A percentile compares a stretch with the other conserved stretches of the same genome.
Conservation (phyloP, 2,329 filamentous ascomycete species). For the Exserohilum turcica region DNA sequence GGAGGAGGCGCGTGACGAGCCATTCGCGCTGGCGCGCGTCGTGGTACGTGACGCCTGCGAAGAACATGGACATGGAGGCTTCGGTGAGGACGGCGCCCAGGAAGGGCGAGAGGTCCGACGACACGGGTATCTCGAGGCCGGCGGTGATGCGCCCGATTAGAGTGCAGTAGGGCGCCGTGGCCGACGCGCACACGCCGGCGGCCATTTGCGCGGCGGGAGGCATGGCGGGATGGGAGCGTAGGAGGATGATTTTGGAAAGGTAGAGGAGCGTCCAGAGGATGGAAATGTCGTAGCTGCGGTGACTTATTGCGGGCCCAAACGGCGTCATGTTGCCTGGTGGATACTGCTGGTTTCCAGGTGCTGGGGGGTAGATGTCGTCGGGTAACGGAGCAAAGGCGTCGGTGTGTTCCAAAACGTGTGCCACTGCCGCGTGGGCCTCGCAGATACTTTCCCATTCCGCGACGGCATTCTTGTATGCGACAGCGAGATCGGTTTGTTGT, state of each 20-base stretch:
- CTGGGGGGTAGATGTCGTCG: conserved; percentile 66
- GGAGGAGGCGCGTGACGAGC: conserved; percentile 74
- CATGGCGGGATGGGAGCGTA: conserved; percentile 85
- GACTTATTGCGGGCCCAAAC: conserved; percentile 81
- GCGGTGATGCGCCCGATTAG: conserved; percentile 80
- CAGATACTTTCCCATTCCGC: conserved; percentile 79
- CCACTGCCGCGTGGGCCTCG: conserved; percentile 70
- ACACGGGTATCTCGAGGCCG: conserved; percentile 60
- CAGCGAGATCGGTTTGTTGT: conserved; percentile 60
- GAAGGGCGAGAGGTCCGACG: conserved; percentile 67
- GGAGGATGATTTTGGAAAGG: conserved; percentile 80
- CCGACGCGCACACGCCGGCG: conserved; percentile 73
- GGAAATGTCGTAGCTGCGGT: conserved; percentile 84
- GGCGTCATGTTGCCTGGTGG: conserved; percentile 60
- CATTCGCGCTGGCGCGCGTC: conserved; percentile 75
- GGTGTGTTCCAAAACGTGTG: conserved; percentile 63
- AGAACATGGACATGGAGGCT: conserved; percentile 80
- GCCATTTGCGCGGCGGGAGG: conserved; percentile 88
- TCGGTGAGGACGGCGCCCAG: conserved; percentile 84
- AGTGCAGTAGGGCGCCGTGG: conserved; percentile 73
- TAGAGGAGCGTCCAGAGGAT: conserved; percentile 88
- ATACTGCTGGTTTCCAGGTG: conserved; percentile 40
- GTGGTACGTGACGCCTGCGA: conserved; percentile 80
- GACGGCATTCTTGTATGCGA: conserved; percentile 70
- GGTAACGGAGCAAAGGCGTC: conserved; percentile 77